Conservation (phyloP, 148 eudicot genomes). For the Fagopyrum esculentum region DNA sequence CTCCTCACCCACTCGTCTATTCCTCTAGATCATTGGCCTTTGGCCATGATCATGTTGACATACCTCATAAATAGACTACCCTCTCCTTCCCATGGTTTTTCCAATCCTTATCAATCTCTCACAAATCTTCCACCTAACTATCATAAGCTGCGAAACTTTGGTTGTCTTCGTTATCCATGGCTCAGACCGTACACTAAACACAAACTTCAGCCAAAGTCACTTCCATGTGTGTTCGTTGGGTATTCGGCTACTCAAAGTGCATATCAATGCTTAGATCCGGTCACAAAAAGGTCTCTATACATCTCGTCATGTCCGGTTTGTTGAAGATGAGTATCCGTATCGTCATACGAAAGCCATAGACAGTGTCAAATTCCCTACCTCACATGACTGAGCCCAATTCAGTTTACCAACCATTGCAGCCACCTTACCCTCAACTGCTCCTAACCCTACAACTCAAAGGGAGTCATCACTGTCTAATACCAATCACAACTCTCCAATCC, state of each 20-base stretch:
- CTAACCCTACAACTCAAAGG: too few species aligned
- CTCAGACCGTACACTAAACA: neutral
- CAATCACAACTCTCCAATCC: too few species aligned
- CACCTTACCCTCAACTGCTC: too few species aligned
- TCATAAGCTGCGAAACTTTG: neutral
- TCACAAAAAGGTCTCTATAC: neutral
- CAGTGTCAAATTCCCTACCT: too few species aligned
- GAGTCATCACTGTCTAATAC: too few species aligned
- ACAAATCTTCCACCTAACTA: neutral
- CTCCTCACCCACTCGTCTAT: neutral
- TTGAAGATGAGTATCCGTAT: neutral
- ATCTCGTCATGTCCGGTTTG: neutral
- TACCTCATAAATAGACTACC: neutral
- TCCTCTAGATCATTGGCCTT: neutral
- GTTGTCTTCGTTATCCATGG: neutral
- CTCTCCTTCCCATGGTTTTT: neutral
- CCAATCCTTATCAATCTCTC: neutral
- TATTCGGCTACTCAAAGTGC: neutral
- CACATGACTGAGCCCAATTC: too few species aligned
- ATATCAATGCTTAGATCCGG: neutral
- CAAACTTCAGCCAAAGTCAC: neutral
- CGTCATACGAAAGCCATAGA: too few species aligned
- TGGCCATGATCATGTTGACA: neutral
- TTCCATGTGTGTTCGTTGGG: neutral
- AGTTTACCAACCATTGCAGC: too few species aligned